phyloP scores from a whole-genome alignment of 78 protist genomes.

The Dictyostelium citrinum region DNA sequence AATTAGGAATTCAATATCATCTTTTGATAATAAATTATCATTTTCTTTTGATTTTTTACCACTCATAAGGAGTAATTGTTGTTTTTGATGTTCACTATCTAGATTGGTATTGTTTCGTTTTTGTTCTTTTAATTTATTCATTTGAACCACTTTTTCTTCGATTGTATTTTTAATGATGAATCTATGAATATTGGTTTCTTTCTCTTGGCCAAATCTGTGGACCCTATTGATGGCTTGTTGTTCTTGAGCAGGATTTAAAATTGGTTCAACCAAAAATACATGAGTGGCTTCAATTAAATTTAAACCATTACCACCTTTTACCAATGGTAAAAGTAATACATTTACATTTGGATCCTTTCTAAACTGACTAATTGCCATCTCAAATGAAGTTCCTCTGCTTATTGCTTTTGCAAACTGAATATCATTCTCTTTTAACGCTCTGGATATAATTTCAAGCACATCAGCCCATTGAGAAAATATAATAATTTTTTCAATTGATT shows the following conservation, averaged over 20 bases:
- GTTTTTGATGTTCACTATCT: neutral
- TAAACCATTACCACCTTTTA: conserved; percentile 72
- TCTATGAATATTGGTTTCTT: conserved; percentile 77
- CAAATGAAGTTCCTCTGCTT: neutral
- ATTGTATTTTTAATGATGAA: conserved; percentile 73
- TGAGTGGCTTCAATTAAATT: conserved; percentile 80
- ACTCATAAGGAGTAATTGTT: neutral
- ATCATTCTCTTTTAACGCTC: conserved; percentile 24
- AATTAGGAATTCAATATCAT: conserved; percentile 31
- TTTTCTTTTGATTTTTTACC: conserved; percentile 31
- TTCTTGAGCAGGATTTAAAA: conserved; percentile 66
- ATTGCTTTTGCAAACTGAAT: neutral
- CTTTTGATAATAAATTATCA: neutral
- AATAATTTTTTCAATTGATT: conserved; percentile 9
- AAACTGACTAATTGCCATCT: conserved; percentile 14
- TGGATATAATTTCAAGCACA: conserved; percentile 41
- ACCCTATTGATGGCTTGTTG: conserved; percentile 78
- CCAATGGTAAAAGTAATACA: conserved; percentile 64
- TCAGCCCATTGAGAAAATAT: conserved; percentile 80
- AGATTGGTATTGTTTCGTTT: neutral
- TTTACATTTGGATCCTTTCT: conserved; percentile 17
- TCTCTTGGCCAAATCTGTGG: conserved; percentile 80
- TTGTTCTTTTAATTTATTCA: neutral
- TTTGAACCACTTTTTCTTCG: conserved; percentile 64
- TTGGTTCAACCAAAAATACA: conserved; percentile 82